A percentile compares a stretch with the other conserved stretches of the same genome.
Conservation (phyloP, 805 yeast genomes). For the Ogataea polymorpha region DNA sequence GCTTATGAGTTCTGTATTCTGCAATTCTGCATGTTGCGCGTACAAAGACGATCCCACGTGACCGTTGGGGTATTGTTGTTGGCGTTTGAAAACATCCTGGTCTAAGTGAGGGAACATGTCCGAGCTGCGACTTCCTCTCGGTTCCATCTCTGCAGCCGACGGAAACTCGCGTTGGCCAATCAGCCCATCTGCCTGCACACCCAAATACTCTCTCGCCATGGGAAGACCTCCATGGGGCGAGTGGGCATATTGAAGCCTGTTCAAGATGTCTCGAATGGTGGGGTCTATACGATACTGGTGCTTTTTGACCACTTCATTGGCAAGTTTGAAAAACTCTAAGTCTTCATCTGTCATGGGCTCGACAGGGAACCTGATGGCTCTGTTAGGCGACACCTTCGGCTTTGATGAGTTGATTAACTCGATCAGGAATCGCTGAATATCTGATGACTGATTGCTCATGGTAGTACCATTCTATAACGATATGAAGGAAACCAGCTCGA, state of each 20-base stretch:
- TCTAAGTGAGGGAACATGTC: conserved; percentile 12
- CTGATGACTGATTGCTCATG: conserved; percentile 15
- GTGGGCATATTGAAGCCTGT: conserved; percentile 55
- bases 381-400: conserved; percentile 25
- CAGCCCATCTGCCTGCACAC: conserved; percentile 3
- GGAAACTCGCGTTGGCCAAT: conserved; percentile 5
- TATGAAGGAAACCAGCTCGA: not conserved
- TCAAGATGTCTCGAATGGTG: conserved; percentile 55
- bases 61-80: not conserved
- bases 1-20: conserved; percentile 27
- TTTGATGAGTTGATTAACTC: conserved; percentile 28
- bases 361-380: conserved; percentile 17
- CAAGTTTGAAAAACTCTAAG: conserved; percentile 51
- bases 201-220: conserved; percentile 25
- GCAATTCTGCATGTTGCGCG: not conserved
- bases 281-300: conserved; percentile 52
- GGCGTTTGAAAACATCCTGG: conserved; percentile 7
- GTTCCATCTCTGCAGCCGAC: not conserved
- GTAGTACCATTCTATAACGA: conserved; percentile 1
- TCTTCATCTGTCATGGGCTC: conserved; percentile 44
- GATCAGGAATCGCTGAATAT: conserved; percentile 23
- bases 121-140: conserved; percentile 4
- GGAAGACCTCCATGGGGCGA: conserved; percentile 58
- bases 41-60: conserved; percentile 2
- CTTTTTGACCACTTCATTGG: conserved; percentile 55